phyloP scores from a whole-genome alignment of 345 rosid species.

The Acer saccharum region DNA sequence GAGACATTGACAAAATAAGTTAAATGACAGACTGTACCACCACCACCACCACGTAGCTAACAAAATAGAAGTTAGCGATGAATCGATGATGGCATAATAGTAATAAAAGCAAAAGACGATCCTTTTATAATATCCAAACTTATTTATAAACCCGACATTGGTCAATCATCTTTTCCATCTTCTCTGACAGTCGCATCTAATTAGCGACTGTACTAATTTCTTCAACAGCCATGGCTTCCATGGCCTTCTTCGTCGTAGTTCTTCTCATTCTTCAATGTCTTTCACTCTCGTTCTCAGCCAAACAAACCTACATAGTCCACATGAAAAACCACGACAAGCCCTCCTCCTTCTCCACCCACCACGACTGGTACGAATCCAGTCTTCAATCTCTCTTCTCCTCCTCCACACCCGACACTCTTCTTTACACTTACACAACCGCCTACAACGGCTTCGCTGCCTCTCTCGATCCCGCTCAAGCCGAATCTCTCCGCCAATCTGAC shows the following conservation, averaged over 20 bases:
- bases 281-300: conserved; percentile 18
- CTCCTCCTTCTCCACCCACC: conserved; percentile 47
- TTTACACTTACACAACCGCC: conserved; percentile 63
- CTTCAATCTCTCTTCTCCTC: conserved; percentile 56
- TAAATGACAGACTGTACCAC: too few relatives aligned
- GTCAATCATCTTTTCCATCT: neutral
- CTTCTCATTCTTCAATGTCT: conserved; percentile 15
- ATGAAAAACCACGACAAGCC: conserved; percentile 71
- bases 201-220: neutral
- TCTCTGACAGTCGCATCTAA: conserved; percentile 15
- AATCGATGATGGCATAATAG: neutral
- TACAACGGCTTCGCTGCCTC: conserved; percentile 76
- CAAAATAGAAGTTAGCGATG: too few relatives aligned
- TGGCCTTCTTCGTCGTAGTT: conserved; percentile 17
- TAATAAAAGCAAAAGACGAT: neutral
- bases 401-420: conserved; percentile 46
- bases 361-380: conserved; percentile 67
- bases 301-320: conserved; percentile 72
- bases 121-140: neutral
- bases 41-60: too few relatives aligned
- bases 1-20: too few relatives aligned
- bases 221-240: conserved; percentile 1
- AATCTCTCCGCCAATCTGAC: conserved; percentile 45
- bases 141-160: conserved; percentile 17
- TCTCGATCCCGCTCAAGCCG: conserved; percentile 56